Conservation (phyloP, 163 green algal genomes). For the Prototheca wickerhamii region DNA sequence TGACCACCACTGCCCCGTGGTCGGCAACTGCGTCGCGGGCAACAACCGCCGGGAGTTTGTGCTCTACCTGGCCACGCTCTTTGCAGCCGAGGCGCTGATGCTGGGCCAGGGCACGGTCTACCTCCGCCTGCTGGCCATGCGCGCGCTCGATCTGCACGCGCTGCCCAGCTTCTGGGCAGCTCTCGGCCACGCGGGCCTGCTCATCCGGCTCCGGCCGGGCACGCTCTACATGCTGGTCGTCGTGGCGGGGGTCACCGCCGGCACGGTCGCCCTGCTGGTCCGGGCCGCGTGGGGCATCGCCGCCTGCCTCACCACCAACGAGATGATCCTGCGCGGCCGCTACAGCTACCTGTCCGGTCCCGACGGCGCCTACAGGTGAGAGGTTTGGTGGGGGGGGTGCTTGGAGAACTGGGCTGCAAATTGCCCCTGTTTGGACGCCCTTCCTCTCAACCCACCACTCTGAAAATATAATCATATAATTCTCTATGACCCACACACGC, state of each 20-base stretch:
- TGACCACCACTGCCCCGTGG: conserved; percentile 51
- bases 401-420: neutral
- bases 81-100: conserved; percentile 43
- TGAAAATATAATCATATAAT: neutral
- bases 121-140: neutral
- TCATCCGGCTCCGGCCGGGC: neutral
- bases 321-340: conserved; percentile 47
- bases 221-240: conserved; percentile 8
- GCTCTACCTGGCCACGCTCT: conserved; percentile 43
- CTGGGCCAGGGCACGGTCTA: conserved; percentile 14
- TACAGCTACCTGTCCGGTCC: conserved; percentile 46
- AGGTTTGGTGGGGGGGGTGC: neutral
- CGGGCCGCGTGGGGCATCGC: conserved; percentile 35
- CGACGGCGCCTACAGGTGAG: conserved; percentile 23
- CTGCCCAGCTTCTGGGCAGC: neutral
- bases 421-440: neutral
- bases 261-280: conserved; percentile 23
- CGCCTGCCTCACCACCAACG: conserved; percentile 68
- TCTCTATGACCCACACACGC: neutral
- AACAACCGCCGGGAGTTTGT: conserved; percentile 58
- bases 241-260: conserved; percentile 14
- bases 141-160: neutral
- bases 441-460: neutral
- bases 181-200: neutral
- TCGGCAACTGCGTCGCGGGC: conserved; percentile 65